Conservation (phyloP, 225 moss, liverwort and hornwort genomes). For the Asterella californica region DNA sequence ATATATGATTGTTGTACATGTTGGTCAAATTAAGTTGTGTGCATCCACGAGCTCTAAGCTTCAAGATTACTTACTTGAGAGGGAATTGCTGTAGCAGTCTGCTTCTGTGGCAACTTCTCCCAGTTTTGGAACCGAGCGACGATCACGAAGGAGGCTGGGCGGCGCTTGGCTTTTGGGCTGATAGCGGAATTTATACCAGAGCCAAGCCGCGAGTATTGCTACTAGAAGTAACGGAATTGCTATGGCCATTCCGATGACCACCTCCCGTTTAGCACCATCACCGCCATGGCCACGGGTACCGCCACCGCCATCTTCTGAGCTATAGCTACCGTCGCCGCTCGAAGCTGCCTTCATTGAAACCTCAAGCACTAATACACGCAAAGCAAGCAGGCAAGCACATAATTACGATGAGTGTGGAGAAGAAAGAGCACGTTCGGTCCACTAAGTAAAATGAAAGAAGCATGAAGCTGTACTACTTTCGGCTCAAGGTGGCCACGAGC, state of each 20-base stretch:
- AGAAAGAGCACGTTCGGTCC: background rate
- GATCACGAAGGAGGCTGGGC: background rate
- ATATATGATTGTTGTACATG: background rate
- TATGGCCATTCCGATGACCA: slow-evolving; percentile 10
- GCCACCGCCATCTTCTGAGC: background rate
- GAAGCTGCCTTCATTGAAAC: background rate
- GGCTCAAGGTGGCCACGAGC: background rate
- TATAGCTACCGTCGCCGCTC: too few species aligned
- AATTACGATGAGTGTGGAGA: background rate
- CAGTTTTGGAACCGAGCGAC: background rate
- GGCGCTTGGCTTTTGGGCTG: background rate
- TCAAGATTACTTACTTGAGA: background rate
- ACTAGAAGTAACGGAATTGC: background rate
- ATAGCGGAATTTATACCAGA: background rate
- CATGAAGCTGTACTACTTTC: background rate
- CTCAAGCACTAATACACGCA: background rate
- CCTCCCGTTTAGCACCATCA: background rate
- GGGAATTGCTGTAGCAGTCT: background rate
- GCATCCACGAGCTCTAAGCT: background rate
- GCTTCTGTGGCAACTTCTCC: too few species aligned
- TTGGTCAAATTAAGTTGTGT: background rate
- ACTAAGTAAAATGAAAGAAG: background rate
- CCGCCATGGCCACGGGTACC: too few species aligned
- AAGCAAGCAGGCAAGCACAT: background rate
- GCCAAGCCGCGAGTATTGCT: background rate